A percentile compares a stretch with the other conserved stretches of the same genome.
Evolutionary conservation across 768 basidiomycete species (phyloP).

Genomic region (Russula brevipes): DNA sequence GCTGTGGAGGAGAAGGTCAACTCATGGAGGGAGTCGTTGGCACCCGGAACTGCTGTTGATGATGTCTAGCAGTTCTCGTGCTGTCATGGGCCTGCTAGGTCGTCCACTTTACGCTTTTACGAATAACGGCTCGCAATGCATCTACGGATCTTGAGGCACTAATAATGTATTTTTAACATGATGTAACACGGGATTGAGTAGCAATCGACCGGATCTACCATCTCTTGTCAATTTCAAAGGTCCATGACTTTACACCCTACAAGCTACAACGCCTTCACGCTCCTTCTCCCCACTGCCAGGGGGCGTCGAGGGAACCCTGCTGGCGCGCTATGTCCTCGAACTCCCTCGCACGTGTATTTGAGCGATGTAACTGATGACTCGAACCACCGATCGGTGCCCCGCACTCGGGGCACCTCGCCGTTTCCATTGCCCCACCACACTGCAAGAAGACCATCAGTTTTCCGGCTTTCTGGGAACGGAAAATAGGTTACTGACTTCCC

Average conservation of each 20-base stretch:
- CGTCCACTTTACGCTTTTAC: no score
- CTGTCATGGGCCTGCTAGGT: no score
- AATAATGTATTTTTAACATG: no score
- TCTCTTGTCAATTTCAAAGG: no score
- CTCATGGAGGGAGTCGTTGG: neutral
- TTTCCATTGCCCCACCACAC: constrained; percentile 56
- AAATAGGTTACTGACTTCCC: constrained; percentile 38
- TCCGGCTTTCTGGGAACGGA: neutral
- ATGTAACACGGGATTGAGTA: no score
- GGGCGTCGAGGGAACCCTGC: constrained; percentile 30
- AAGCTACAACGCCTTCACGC: constrained; percentile 10
- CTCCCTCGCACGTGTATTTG: constrained; percentile 45
- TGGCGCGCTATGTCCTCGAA: constrained; percentile 41
- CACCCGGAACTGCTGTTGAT: neutral
- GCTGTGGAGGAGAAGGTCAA: neutral
- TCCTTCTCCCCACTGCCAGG: constrained; percentile 32
- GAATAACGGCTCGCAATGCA: no score
- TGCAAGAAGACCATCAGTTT: constrained; percentile 26
- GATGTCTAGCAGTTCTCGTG: no score
- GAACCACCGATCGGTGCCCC: constrained; percentile 48
- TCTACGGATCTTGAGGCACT: no score
- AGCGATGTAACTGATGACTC: constrained; percentile 36
- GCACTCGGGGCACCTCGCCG: constrained; percentile 53
- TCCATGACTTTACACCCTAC: no score
- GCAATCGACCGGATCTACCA: no score